phyloP scores from a whole-genome alignment of 441 rosid genomes.

The Populus tomentosa region DNA sequence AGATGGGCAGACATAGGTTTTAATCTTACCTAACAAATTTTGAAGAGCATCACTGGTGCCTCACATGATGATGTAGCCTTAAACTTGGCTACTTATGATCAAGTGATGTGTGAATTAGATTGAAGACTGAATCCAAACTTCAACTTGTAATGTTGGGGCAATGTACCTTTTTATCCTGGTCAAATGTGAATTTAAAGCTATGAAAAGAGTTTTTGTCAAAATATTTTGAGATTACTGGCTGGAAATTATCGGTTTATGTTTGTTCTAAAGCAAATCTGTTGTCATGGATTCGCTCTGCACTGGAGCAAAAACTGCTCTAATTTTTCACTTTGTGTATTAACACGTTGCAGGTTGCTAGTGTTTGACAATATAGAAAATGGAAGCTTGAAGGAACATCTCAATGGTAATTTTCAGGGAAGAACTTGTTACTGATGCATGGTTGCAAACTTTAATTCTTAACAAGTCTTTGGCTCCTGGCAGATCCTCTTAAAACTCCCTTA shows the following conservation, averaged over 20 bases:
- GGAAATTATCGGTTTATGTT: neutral
- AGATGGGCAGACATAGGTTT: neutral
- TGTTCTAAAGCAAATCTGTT: neutral
- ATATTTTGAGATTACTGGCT: neutral
- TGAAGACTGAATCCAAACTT: neutral
- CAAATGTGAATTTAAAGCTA: neutral
- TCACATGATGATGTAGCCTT: no score
- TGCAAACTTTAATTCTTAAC: constrained; percentile 4
- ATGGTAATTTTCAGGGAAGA: constrained; percentile 42
- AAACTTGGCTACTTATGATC: neutral
- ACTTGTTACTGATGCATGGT: neutral
- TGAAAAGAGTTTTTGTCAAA: neutral
- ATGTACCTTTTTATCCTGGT: neutral
- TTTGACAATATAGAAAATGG: constrained; percentile 73
- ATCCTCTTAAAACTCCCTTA: constrained; percentile 88
- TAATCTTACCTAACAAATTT: neutral
- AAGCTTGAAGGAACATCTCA: constrained; percentile 85
- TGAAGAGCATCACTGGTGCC: no score
- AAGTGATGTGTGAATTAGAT: neutral
- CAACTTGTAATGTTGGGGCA: neutral
- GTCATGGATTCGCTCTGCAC: neutral
- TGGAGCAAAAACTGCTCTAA: neutral
- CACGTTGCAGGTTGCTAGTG: constrained; percentile 61
- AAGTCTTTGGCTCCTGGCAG: constrained; percentile 36
- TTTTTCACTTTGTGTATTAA: neutral